These are phyloP conservation scores for Cytospora piceae DNA, from an alignment of 2,329 filamentous ascomycete species.

Conservation along the genomic window DNA sequence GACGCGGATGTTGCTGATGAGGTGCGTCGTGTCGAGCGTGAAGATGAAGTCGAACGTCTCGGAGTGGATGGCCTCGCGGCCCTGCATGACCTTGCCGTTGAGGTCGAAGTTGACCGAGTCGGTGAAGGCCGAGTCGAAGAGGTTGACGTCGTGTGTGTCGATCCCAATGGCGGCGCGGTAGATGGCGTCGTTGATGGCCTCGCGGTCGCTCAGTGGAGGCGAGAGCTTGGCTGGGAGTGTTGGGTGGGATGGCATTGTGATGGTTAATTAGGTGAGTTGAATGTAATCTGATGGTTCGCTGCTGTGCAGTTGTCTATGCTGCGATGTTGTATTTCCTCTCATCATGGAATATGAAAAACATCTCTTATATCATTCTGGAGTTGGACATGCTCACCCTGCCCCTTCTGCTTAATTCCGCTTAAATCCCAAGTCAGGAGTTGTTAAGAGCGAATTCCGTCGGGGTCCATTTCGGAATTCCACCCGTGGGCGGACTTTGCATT, in stretches of 20 bases:
- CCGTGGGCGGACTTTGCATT: not conserved
- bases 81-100: conserved; percentile 32
- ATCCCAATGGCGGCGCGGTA: conserved; percentile 37
- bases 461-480: not conserved
- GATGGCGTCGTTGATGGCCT: conserved; percentile 41
- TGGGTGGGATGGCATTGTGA: conserved; percentile 16
- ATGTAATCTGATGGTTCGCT: not conserved
- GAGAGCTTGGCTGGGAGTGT: conserved; percentile 23
- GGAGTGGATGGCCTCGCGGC: conserved; percentile 37
- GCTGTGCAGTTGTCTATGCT: not conserved
- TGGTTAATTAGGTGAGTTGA: not conserved
- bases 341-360: no score
- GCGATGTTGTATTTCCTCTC: not conserved
- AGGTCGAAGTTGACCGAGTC: conserved; percentile 32
- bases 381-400: not conserved
- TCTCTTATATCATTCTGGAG: not conserved
- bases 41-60: conserved; percentile 32
- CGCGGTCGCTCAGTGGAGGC: conserved; percentile 35
- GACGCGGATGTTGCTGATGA: conserved; percentile 23
- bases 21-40: conserved; percentile 36
- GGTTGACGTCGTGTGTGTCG: conserved; percentile 36
- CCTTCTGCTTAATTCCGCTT: not conserved
- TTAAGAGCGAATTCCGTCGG: not conserved
- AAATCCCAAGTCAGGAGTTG: not conserved
- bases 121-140: conserved; percentile 40